Evolutionary conservation across 768 basidiomycete species (phyloP), one percentile per base, ranked within the genome.

Genomic region (Mycena vitilis): DNA sequence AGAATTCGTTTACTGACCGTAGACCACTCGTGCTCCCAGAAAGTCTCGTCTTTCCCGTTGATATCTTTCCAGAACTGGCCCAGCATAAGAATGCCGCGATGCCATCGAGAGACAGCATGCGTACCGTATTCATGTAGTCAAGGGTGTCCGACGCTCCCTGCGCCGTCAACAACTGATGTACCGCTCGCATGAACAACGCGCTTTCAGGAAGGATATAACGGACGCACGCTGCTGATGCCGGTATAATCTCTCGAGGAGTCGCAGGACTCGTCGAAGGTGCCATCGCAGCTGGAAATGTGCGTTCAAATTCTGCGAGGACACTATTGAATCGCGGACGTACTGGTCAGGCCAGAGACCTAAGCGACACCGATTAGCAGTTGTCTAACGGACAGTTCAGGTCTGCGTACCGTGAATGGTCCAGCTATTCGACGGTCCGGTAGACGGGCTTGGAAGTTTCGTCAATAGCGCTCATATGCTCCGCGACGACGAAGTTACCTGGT

Each of bases 1-100:
- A 9, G 18, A 42, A 40, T 20, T 4, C 7, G 15, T 37, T 9
- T 12, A 20, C 66, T 61, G 5, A 62, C 91, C n/a, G 81, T 86
- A 12, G 78, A 68, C 91, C 91, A 93, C 76, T 93, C 92, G 65
- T 93, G 90, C 87, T 89, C 85, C 92, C 91, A 93, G 75, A 93
- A 89, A 38, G 84, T 74, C 73, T 93, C 86, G 70, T 87, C 88
- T 18, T 82, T 70, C 10, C 89, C 91, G 69, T 85, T 80, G 51
- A 82, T 83, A 71, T 91, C 86, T 36, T 91, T 81, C 91, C 91
- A 92, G 74, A 81, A 87, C 86, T 87, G 58, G 0, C 22, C 36
- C n/a, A 51, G n/a, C 20, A 34, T 48, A 13, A 65, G 36, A 22
- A 25, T 30, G 18, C 23, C 20, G 47, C n/a, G 38, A 34, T n/a